Percentiles rank a stretch among this genome's conserved stretches.
These are phyloP conservation scores for Lagenidium sp. DNA, from an alignment of 352 stramenopile genomes.

Conservation along the genomic window DNA sequence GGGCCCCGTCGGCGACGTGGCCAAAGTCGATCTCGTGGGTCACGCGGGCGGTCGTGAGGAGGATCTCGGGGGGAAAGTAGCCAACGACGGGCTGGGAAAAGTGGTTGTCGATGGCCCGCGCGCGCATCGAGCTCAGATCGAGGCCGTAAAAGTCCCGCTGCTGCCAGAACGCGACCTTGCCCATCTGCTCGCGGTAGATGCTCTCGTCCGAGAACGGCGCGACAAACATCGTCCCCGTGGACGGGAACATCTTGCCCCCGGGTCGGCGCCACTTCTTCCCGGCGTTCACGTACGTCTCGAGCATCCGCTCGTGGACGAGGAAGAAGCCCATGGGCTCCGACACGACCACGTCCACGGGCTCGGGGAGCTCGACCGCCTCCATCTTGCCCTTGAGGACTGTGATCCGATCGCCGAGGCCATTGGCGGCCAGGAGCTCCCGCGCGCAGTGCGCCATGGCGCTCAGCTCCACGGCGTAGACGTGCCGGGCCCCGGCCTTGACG, in stretches of 20 bases:
- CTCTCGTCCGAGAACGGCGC: conserved; percentile 93
- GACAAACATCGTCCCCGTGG: conserved; percentile 95
- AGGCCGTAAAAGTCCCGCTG: conserved; percentile 97
- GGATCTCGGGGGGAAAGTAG: conserved; percentile 82
- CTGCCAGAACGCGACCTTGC: conserved; percentile 91
- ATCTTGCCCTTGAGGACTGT: conserved; percentile 97
- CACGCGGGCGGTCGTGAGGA: conserved; percentile 44
- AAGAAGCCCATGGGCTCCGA: conserved; percentile 99
- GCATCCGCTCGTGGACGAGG: conserved; percentile 98
- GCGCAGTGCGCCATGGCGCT: conserved; percentile 98
- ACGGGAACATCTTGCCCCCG: conserved; percentile 94
- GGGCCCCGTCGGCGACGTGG: conserved; percentile 55
- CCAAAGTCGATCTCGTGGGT: conserved; percentile 85
- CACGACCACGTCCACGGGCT: conserved; percentile 98
- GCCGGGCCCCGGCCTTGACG: conserved; percentile 93
- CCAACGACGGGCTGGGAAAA: conserved; percentile 95
- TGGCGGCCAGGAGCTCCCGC: conserved; percentile 89
- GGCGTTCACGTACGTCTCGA: conserved; percentile 95
- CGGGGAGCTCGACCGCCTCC: conserved; percentile 94
- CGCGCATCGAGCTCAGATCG: conserved; percentile 89
- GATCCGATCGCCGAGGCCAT: conserved; percentile 94
- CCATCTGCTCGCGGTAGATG: conserved; percentile 90
- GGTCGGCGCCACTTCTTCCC: conserved; percentile 93
- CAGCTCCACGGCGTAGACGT: conserved; percentile 93
- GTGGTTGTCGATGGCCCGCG: conserved; percentile 96